Conservation (phyloP, 192 early-diverging fungal genomes). For the Phlyctochytrium arcticum region DNA sequence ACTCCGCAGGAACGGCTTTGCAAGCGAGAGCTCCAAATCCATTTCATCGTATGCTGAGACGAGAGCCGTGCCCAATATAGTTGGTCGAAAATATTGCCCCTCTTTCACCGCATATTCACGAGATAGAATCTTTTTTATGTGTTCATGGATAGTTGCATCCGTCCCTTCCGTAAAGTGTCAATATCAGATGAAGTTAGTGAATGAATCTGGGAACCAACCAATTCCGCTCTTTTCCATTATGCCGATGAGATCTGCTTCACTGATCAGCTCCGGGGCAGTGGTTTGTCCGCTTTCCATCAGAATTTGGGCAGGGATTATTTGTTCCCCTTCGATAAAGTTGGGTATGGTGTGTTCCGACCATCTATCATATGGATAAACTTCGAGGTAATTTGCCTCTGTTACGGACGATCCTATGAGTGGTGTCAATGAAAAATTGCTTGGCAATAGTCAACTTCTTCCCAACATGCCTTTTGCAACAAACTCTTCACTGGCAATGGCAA, state of each 20-base stretch:
- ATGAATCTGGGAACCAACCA: slow-evolving; percentile 43
- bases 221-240: slow-evolving; percentile 93
- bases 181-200: not conserved
- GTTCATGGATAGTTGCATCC: slow-evolving; percentile 94
- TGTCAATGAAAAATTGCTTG: not conserved
- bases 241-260: slow-evolving; percentile 80
- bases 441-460: not conserved
- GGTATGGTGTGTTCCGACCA: slow-evolving; percentile 78
- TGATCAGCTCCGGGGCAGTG: slow-evolving; percentile 67
- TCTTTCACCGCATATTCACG: slow-evolving; percentile 81
- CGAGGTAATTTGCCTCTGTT: slow-evolving; percentile 82
- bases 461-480: slow-evolving; percentile 65
- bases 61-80: slow-evolving; percentile 81
- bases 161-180: slow-evolving; percentile 55
- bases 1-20: slow-evolving; percentile 82
- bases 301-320: slow-evolving; percentile 62
- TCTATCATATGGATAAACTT: slow-evolving; percentile 87
- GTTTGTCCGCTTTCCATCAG: slow-evolving; percentile 68
- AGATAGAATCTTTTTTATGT: slow-evolving; percentile 89
- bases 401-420: slow-evolving; percentile 64
- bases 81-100: slow-evolving; percentile 53
- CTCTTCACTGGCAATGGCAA: slow-evolving; percentile 65
- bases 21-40: slow-evolving; percentile 78
- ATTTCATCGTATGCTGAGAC: slow-evolving; percentile 85
- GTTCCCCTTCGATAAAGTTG: slow-evolving; percentile 62